Evolutionary conservation across 1,284 basidiomycete species (phyloP).

Genomic region (Irpex lacteus): DNA sequence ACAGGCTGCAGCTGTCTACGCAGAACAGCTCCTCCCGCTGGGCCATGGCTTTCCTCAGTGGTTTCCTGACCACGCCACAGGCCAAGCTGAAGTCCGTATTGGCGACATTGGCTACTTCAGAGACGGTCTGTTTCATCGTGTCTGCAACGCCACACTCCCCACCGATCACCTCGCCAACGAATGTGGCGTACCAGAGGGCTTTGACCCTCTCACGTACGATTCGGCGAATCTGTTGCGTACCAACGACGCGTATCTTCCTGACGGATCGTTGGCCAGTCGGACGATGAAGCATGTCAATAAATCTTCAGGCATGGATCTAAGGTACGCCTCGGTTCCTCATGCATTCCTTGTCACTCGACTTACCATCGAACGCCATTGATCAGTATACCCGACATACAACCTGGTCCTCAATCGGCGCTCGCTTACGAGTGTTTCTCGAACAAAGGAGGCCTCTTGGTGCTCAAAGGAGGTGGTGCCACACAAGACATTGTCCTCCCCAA

Average conservation of each 20-base stretch:
- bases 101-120: conserved; percentile 20
- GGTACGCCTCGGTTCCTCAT: neutral
- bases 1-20: neutral
- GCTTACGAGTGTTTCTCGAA: neutral
- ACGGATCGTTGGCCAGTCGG: neutral
- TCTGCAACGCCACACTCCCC: conserved; percentile 17
- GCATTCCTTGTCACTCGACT: neutral
- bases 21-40: conserved; percentile 1
- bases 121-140: conserved; percentile 15
- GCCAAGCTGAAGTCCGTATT: conserved; percentile 10
- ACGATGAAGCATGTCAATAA: neutral
- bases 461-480: conserved; percentile 1
- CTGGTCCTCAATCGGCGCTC: neutral
- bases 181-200: conserved; percentile 5
- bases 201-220: neutral
- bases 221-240: neutral
- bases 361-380: too few species aligned
- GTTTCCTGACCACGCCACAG: conserved; percentile 11
- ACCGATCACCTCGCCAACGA: neutral
- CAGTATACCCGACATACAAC: neutral
- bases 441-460: conserved; percentile 2
- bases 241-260: neutral
- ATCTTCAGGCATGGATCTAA: neutral
- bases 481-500: neutral
- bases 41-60: conserved; percentile 15